Evolutionary conservation across 768 basidiomycete species (phyloP).

Genomic region (Crepidotus variabilis): DNA sequence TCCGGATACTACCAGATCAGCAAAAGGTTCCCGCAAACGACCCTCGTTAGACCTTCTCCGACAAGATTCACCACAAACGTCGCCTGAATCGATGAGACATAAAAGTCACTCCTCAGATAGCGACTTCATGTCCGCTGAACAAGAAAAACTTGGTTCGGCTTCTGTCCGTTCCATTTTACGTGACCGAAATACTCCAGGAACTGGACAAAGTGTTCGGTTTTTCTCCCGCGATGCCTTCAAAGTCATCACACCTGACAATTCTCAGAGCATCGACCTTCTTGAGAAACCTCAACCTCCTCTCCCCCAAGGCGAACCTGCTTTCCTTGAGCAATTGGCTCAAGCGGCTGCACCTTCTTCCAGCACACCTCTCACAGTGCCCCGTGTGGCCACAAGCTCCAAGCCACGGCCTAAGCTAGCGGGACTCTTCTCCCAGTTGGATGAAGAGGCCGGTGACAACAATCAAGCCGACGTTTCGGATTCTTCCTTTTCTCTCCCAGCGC

Average conservation of each 20-base stretch:
- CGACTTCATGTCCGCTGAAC: constrained; percentile 22
- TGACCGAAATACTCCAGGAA: constrained; percentile 67
- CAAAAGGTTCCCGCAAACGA: constrained; percentile 23
- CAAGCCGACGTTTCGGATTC: constrained; percentile 18
- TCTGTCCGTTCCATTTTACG: constrained; percentile 73
- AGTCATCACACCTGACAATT: constrained; percentile 62
- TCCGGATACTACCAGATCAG: constrained; percentile 21
- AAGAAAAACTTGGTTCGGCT: constrained; percentile 33
- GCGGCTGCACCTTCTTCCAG: constrained; percentile 21
- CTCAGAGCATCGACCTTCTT: constrained; percentile 37
- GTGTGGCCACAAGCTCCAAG: constrained; percentile 30
- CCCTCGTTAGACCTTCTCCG: constrained; percentile 39
- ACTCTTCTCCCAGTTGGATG: constrained; percentile 34
- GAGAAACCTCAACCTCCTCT: constrained; percentile 25
- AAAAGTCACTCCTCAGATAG: constrained; percentile 20
- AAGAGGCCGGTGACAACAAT: constrained; percentile 3
- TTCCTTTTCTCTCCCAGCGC: constrained; percentile 27
- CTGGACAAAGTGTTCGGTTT: constrained; percentile 78
- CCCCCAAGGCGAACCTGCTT: constrained; percentile 23
- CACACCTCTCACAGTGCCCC: constrained; percentile 25
- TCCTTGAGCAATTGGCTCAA: constrained; percentile 29
- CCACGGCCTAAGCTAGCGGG: constrained; percentile 44
- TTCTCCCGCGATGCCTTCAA: constrained; percentile 69
- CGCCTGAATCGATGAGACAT: constrained; percentile 12
- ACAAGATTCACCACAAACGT: constrained; percentile 17